These are phyloP conservation scores for Dipteronia dyeriana DNA, from an alignment of 345 rosid genomes.

Conservation along the genomic window DNA sequence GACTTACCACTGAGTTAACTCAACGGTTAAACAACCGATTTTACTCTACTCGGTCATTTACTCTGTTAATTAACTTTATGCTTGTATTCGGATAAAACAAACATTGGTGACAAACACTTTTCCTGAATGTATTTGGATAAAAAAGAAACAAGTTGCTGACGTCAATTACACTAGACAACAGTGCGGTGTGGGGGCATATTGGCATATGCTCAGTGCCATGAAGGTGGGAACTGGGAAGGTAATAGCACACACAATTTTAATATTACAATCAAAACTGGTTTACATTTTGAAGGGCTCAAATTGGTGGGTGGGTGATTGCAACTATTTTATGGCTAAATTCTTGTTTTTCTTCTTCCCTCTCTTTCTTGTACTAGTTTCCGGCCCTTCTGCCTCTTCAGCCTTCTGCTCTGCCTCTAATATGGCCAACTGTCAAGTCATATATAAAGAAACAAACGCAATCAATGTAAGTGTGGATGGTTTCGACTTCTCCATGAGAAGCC, in stretches of 20 bases:
- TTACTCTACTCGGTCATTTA: too few relatives aligned
- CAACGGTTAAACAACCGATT: too few relatives aligned
- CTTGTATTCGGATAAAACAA: too few relatives aligned
- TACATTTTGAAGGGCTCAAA: neutral
- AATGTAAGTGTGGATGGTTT: neutral
- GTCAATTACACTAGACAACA: too few relatives aligned
- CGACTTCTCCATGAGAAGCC: neutral
- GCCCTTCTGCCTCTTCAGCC: slow-evolving; percentile 87
- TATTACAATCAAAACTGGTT: neutral
- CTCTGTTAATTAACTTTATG: too few relatives aligned
- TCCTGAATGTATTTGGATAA: too few relatives aligned
- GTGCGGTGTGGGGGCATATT: too few relatives aligned
- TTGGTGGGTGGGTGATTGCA: neutral
- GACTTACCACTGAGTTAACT: too few relatives aligned
- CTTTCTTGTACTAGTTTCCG: slow-evolving; percentile 67
- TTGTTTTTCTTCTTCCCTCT: slow-evolving; percentile 68
- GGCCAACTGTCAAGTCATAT: slow-evolving; percentile 51
- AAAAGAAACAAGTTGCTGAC: too few relatives aligned
- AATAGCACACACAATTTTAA: neutral
- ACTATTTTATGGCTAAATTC: slow-evolving; percentile 16
- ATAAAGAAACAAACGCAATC: neutral
- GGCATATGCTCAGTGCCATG: too few relatives aligned
- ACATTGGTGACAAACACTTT: too few relatives aligned
- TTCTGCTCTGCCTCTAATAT: slow-evolving; percentile 89
- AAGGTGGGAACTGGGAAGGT: too few relatives aligned